phyloP scores from a whole-genome alignment of 352 stramenopile genomes.

The Thalassiosira pacifica region DNA sequence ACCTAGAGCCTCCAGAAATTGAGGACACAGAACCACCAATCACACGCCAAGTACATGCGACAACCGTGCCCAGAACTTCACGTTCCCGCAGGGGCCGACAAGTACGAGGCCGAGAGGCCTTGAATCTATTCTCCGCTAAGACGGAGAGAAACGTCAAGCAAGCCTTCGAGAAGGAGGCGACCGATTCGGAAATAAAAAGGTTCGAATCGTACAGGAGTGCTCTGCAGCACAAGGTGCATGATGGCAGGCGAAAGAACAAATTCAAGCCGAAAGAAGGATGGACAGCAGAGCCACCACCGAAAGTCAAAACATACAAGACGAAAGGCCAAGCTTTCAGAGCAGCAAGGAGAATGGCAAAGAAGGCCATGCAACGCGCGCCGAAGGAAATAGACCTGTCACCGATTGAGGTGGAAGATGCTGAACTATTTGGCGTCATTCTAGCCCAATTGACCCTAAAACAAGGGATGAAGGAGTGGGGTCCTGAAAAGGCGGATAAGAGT shows the following conservation, averaged over 20 bases:
- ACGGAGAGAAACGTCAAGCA: neutral
- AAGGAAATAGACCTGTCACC: neutral
- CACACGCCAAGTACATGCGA: no score
- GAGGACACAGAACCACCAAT: neutral
- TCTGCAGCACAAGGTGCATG: neutral
- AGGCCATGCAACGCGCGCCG: neutral
- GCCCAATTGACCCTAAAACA: neutral
- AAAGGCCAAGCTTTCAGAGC: neutral
- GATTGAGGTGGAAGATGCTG: neutral
- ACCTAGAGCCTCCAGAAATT: neutral
- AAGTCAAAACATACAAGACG: neutral
- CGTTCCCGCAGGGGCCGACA: neutral
- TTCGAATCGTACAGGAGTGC: neutral
- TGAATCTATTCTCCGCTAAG: neutral
- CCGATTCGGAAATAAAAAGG: neutral
- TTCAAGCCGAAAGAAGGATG: neutral
- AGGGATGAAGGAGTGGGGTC: conserved; percentile 14
- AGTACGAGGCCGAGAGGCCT: neutral
- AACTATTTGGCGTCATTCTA: neutral
- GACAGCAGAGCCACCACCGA: neutral
- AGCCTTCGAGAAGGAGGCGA: neutral
- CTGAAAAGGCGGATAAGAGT: neutral
- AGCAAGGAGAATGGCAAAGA: neutral
- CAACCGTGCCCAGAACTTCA: no score
- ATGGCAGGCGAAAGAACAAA: neutral